Conservation (phyloP, 257 asterid genomes). For the Nicotiana tomentosiformis region DNA sequence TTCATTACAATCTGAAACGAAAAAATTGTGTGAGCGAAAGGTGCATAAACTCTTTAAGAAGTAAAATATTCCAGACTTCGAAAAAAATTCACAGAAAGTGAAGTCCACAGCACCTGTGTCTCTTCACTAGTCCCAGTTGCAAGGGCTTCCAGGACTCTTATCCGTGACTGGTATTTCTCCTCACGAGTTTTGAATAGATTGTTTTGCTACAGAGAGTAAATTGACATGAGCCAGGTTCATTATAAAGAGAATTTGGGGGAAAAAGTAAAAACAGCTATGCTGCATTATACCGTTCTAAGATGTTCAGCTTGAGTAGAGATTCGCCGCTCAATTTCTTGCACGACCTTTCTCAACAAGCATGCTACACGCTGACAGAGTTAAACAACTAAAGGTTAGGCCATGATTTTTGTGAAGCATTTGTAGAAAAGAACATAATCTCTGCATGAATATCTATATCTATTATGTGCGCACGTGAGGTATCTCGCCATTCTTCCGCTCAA, state of each 20-base stretch:
- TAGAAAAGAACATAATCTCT: not conserved
- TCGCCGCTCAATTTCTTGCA: slow-evolving; percentile 93
- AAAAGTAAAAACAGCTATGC: not conserved
- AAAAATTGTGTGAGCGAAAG: not conserved
- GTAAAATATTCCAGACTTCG: not conserved
- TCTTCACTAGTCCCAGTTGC: slow-evolving; percentile 81
- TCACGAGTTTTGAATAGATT: slow-evolving; percentile 81
- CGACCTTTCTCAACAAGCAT: slow-evolving; percentile 73
- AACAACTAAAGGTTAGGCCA: slow-evolving; percentile 16
- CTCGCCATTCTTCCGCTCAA: slow-evolving; percentile 77
- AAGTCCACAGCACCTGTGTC: slow-evolving; percentile 42
- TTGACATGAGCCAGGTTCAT: not conserved
- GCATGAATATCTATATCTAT: not conserved
- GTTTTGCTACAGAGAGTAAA: slow-evolving; percentile 60
- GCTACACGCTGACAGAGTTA: slow-evolving; percentile 63
- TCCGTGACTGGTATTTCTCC: slow-evolving; percentile 90
- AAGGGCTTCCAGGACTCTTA: slow-evolving; percentile 87
- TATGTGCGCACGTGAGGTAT: slow-evolving; percentile 67
- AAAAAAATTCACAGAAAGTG: not conserved
- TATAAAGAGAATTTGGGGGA: not conserved
- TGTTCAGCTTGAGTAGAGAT: slow-evolving; percentile 91
- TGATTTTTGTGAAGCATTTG: not conserved
- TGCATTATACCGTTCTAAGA: slow-evolving; percentile 52
- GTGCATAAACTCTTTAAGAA: not conserved
- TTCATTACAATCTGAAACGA: slow-evolving; percentile 52